Conservation (phyloP, 176 grass and related monocot genomes). For the Zoysia pacifica region DNA sequence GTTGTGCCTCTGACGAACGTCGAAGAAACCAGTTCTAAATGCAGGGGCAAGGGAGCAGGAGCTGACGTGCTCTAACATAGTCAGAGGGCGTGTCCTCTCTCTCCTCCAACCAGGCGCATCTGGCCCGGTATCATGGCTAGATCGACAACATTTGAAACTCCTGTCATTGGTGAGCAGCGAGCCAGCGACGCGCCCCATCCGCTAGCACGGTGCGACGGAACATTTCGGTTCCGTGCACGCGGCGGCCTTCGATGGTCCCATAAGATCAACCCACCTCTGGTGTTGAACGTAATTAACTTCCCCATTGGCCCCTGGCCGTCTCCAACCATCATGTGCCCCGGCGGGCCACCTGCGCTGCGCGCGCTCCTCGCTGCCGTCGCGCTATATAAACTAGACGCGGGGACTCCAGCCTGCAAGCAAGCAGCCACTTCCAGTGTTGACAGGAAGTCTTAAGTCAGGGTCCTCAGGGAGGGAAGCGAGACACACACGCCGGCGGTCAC, state of each 20-base stretch:
- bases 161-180: no score
- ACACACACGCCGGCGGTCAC: neutral
- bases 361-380: neutral
- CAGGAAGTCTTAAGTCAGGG: neutral
- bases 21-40: no score
- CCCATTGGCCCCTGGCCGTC: conserved; percentile 31
- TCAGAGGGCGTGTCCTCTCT: neutral
- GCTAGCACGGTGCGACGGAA: conserved; percentile 25
- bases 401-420: neutral
- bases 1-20: no score
- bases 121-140: neutral
- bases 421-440: neutral
- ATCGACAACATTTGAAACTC: no score
- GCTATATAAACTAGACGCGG: neutral
- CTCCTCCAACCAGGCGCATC: neutral
- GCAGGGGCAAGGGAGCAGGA: no score
- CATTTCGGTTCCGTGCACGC: conserved; percentile 1
- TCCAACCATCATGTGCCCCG: conserved; percentile 18
- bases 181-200: no score
- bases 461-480: neutral
- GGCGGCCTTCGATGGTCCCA: conserved; percentile 34
- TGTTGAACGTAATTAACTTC: conserved; percentile 17
- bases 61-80: neutral
- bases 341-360: neutral
- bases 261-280: conserved; percentile 13